A percentile compares a stretch with the other conserved stretches of the same genome.
Evolutionary conservation across 2,329 filamentous ascomycete species (phyloP).

Genomic region (Westerdykella aurantiaca): DNA sequence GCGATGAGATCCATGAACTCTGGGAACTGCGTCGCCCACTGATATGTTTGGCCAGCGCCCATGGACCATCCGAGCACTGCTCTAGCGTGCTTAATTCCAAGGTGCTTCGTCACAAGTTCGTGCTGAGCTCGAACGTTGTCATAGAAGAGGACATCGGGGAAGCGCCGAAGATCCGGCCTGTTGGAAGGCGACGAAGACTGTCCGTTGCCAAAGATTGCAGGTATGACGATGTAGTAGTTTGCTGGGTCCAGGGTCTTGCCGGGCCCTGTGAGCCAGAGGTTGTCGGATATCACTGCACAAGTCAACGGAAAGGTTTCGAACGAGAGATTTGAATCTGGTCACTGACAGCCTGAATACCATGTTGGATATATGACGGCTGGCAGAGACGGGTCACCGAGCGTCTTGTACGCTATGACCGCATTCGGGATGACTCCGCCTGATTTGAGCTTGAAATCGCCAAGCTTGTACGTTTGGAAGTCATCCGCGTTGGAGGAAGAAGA

Average conservation of each 20-base stretch:
- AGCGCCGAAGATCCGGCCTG: slow-evolving; percentile 48
- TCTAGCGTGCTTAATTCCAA: slow-evolving; percentile 55
- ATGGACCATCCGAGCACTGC: slow-evolving; percentile 66
- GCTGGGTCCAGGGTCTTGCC: slow-evolving; percentile 60
- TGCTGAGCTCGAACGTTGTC: slow-evolving; percentile 66
- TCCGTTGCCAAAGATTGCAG: slow-evolving; percentile 63
- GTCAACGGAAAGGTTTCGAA: slow-evolving; percentile 3
- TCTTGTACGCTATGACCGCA: slow-evolving; percentile 71
- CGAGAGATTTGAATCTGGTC: not conserved
- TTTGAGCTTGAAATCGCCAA: slow-evolving; percentile 63
- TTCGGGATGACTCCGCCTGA: slow-evolving; percentile 56
- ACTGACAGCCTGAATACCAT: slow-evolving; percentile 63
- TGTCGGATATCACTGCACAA: slow-evolving; percentile 55
- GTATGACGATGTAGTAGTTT: slow-evolving; percentile 63
- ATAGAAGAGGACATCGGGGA: slow-evolving; percentile 59
- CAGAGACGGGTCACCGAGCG: slow-evolving; percentile 57
- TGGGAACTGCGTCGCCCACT: slow-evolving; percentile 58
- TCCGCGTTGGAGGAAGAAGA: slow-evolving; percentile 9
- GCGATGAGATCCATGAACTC: slow-evolving; percentile 61
- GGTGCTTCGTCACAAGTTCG: slow-evolving; percentile 57
- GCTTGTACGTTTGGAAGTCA: slow-evolving; percentile 49
- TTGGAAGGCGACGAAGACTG: slow-evolving; percentile 65
- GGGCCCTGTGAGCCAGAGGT: slow-evolving; percentile 66
- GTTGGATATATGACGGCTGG: slow-evolving; percentile 71
- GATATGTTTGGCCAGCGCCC: slow-evolving; percentile 62